Percentiles rank a stretch among this genome's conserved stretches.
Conservation (phyloP, 2,329 filamentous ascomycete genomes). For the Sporothrix euskadiensis region DNA sequence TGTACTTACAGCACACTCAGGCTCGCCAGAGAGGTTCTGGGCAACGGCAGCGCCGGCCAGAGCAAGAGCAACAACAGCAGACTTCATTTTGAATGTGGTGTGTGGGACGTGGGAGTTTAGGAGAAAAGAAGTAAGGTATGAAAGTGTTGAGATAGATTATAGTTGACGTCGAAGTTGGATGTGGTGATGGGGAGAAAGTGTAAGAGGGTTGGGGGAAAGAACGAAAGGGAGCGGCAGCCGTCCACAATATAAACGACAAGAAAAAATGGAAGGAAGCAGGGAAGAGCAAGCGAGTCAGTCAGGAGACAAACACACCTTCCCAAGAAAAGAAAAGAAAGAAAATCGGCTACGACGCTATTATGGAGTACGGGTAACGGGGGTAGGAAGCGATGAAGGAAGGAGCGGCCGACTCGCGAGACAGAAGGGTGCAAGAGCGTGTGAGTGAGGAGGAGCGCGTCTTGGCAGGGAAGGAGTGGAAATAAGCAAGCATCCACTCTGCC, state of each 20-base stretch:
- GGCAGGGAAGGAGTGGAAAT: constrained; percentile 3
- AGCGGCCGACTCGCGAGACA: neutral
- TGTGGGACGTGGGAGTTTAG: neutral
- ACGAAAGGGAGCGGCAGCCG: neutral
- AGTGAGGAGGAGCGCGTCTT: neutral
- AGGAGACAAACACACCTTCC: constrained; percentile 9
- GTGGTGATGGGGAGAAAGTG: neutral
- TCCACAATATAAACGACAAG: constrained; percentile 16
- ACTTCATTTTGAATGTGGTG: constrained; percentile 33
- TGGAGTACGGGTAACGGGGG: neutral
- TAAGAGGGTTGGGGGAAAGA: neutral
- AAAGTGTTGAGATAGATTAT: neutral
- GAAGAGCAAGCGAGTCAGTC: constrained; percentile 17
- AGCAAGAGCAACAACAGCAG: constrained; percentile 31
- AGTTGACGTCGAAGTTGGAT: neutral
- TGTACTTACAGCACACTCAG: constrained; percentile 42
- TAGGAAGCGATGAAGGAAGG: neutral
- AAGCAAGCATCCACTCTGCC: constrained; percentile 4
- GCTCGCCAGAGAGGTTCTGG: constrained; percentile 42
- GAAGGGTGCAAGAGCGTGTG: neutral
- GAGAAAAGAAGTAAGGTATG: neutral
- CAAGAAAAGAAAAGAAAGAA: neutral
- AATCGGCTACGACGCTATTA: neutral
- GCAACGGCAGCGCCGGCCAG: constrained; percentile 38
- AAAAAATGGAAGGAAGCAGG: neutral